phyloP scores from a whole-genome alignment of 192 early-diverging fungal species.

The Backusella luteola region DNA sequence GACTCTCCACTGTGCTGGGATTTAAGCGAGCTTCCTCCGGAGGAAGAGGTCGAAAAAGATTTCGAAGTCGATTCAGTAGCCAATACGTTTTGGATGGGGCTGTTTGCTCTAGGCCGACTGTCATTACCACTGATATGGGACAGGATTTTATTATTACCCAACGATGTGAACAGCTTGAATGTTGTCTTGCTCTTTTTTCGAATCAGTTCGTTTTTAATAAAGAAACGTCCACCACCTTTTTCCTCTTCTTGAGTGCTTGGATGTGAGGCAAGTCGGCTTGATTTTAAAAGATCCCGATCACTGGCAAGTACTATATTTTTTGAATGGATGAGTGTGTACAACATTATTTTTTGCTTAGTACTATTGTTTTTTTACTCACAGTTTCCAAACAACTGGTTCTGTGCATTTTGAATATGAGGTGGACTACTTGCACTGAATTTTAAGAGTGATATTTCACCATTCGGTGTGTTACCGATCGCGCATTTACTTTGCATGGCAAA shows the following conservation, averaged over 20 bases:
- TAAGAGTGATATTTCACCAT: slow-evolving; percentile 12
- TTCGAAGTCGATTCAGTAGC: neutral
- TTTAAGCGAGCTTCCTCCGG: neutral
- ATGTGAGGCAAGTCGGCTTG: neutral
- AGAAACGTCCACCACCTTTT: neutral
- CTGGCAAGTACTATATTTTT: neutral
- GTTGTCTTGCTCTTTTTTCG: slow-evolving; percentile 10
- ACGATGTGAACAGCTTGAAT: neutral
- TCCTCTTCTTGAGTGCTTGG: neutral
- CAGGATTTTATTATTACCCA: neutral
- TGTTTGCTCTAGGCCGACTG: slow-evolving; percentile 3
- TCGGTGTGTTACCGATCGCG: slow-evolving; percentile 4
- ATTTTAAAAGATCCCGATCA: slow-evolving; percentile 7
- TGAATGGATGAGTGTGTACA: neutral
- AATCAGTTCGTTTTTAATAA: slow-evolving; percentile 1
- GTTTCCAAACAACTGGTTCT: slow-evolving; percentile 14
- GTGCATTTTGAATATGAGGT: slow-evolving; percentile 7
- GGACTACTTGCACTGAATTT: neutral
- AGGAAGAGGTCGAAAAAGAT: slow-evolving; percentile 1
- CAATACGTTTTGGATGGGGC: neutral
- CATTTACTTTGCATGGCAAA: slow-evolving; percentile 16
- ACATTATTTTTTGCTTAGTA: neutral
- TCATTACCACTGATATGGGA: neutral
- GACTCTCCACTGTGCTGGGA: slow-evolving; percentile 4
- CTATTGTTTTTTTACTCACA: neutral